Conservation (phyloP, 2,329 filamentous ascomycete genomes). For the Aspergillus fructus region DNA sequence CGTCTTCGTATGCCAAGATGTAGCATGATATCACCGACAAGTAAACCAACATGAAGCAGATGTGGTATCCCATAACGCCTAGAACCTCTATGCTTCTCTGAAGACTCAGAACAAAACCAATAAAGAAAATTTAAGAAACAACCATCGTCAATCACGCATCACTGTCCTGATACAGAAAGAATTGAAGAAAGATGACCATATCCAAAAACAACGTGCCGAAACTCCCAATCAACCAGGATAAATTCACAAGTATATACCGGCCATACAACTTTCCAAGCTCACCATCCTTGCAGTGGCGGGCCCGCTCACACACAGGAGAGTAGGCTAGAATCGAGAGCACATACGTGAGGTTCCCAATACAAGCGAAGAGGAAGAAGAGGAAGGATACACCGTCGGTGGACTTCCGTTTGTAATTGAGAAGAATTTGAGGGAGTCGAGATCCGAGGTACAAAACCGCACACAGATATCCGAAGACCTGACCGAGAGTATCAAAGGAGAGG, state of each 20-base stretch:
- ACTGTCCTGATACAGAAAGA: constrained; percentile 72
- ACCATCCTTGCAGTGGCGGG: constrained; percentile 57
- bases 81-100: not conserved
- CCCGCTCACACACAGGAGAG: constrained; percentile 64
- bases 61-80: not conserved
- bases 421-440: constrained; percentile 82
- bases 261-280: constrained; percentile 70
- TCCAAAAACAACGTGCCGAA: constrained; percentile 84
- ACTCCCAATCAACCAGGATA: constrained; percentile 87
- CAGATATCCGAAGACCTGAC: constrained; percentile 90
- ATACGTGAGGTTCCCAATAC: constrained; percentile 90
- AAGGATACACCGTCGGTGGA: constrained; percentile 90
- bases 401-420: constrained; percentile 89
- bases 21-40: not conserved
- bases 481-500: constrained; percentile 70
- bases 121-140: not conserved
- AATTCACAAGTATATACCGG: constrained; percentile 82
- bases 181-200: constrained; percentile 83
- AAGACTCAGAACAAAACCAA: not conserved
- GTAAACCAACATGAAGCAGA: not conserved
- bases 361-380: constrained; percentile 95
- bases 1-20: not conserved
- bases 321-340: constrained; percentile 90
- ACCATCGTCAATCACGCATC: not conserved
- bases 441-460: constrained; percentile 88